These are phyloP conservation scores for Vanilla planifolia DNA, from an alignment of 106 monocot genomes.

Conservation along the genomic window DNA sequence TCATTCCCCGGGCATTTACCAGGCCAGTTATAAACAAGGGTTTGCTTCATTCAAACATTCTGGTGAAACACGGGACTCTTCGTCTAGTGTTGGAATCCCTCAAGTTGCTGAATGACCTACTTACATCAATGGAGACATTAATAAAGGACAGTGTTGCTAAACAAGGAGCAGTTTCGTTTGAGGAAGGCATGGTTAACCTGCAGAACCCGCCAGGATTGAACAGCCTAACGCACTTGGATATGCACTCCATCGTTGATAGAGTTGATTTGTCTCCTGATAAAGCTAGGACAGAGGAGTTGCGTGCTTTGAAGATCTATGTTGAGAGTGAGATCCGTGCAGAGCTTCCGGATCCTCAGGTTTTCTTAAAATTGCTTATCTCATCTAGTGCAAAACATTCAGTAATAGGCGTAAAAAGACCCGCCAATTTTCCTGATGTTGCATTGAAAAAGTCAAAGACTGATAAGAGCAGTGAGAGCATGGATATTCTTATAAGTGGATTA, in stretches of 20 bases:
- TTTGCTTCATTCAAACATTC: slow-evolving; percentile 63
- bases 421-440: slow-evolving; percentile 17
- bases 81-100: slow-evolving; percentile 71
- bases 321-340: slow-evolving; percentile 57
- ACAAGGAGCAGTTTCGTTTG: background rate
- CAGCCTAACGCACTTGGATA: slow-evolving; percentile 15
- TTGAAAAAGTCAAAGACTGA: slow-evolving; percentile 40
- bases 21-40: slow-evolving; percentile 70
- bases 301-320: slow-evolving; percentile 49
- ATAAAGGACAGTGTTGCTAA: slow-evolving; percentile 10
- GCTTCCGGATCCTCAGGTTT: slow-evolving; percentile 81
- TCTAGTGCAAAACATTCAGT: slow-evolving; percentile 20
- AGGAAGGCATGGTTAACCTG: slow-evolving; percentile 10
- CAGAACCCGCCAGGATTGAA: slow-evolving; percentile 19
- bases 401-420: slow-evolving; percentile 40
- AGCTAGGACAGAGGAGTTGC: slow-evolving; percentile 27
- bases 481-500: slow-evolving; percentile 66
- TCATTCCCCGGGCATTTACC: slow-evolving; percentile 52
- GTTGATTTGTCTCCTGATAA: slow-evolving; percentile 2
- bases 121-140: slow-evolving; percentile 30
- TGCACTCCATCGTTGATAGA: background rate
- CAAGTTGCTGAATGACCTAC: slow-evolving; percentile 42
- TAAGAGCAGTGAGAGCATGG: slow-evolving; percentile 28
- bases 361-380: slow-evolving; percentile 59
- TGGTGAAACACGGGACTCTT: slow-evolving; percentile 72